Base-by-base conservation (phyloP, 2,329 filamentous ascomycete species). In the Zelopaecilomyces penicillatus region DNA sequence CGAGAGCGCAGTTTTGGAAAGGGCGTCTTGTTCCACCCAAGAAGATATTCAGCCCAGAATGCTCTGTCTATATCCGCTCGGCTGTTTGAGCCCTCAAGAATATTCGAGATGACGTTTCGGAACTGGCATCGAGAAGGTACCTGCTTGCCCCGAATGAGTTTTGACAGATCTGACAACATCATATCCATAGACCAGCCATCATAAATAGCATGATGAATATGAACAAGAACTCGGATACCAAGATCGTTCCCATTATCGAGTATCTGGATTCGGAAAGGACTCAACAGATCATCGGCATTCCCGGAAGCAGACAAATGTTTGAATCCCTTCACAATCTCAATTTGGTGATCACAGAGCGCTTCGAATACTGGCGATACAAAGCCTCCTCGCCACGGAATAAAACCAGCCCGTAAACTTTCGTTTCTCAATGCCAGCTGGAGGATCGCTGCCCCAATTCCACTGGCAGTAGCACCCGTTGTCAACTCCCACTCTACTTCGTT, bases 131-230 rank as follows among this genome's bases (percentile, higher is more conserved):
- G 70, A 1, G 53, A 36, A 0, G 52, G 33, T 2, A 66, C 50
- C 4, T 41, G 10, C 1, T 49, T 43, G 6, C 59, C 57, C 29
- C 42, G 41, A 0, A 85, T 55, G 2, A 84, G 52, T 0, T 55
- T 56, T 4, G 75, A 69, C 4, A 95, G 65, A 58, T 95, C 87
- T 28, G 74, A 66, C 10, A 87, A 54, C 0, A 94, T 63, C 30
- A 91, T 68, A 42, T 95, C 85, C 57, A 89, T 75, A 0, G 88
- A 90, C 90, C 90, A 96, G n/a, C 89, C 90, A 61, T 96, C 90
- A 57, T 95, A 96, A 1, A 94, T 61, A 1, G 87, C 81, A 63
- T 96, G 90, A 58, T 95, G 89, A 0, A 94, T 68, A 9, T 83
- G 71, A 37, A 87, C 43, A 8, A 76, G 62, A 4, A 60, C 41